phyloP scores from a whole-genome alignment of 805 yeast genomes.

The Nakazawaea molendinolei region DNA sequence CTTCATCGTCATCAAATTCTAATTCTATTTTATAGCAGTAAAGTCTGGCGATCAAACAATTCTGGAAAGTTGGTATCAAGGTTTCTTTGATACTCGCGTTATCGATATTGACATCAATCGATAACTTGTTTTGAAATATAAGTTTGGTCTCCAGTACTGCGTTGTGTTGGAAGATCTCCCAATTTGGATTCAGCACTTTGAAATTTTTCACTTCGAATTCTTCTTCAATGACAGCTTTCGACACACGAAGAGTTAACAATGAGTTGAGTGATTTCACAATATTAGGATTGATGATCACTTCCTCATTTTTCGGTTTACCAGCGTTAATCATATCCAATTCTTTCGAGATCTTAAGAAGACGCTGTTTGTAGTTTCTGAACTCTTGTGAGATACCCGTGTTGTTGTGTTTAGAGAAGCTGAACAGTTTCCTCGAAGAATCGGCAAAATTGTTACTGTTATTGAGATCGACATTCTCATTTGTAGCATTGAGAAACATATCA shows the following conservation, averaged over 20 bases:
- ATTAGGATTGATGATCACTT: conserved; percentile 1
- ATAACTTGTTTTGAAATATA: conserved; percentile 6
- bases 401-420: conserved; percentile 10
- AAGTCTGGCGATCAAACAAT: conserved; percentile 49
- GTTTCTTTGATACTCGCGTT: conserved; percentile 35
- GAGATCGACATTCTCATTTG: conserved; percentile 10
- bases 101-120: conserved; percentile 24
- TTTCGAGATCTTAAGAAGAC: conserved; percentile 6
- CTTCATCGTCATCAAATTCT: conserved; percentile 11
- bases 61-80: conserved; percentile 52
- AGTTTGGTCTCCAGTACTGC: not conserved
- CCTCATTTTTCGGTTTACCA: not conserved
- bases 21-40: conserved; percentile 28
- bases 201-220: conserved; percentile 7
- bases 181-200: conserved; percentile 3
- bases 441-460: conserved; percentile 4
- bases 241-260: conserved; percentile 2
- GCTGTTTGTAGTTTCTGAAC: conserved; percentile 8
- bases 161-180: conserved; percentile 4
- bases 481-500: conserved; percentile 11
- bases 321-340: conserved; percentile 6
- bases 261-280: conserved; percentile 9
- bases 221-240: conserved; percentile 4
- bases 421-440: conserved; percentile 4
- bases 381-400: conserved; percentile 8